Percentiles rank a stretch among this genome's conserved stretches.
These are phyloP conservation scores for Mercurialis annua DNA, from an alignment of 345 rosid species.

Conservation along the genomic window DNA sequence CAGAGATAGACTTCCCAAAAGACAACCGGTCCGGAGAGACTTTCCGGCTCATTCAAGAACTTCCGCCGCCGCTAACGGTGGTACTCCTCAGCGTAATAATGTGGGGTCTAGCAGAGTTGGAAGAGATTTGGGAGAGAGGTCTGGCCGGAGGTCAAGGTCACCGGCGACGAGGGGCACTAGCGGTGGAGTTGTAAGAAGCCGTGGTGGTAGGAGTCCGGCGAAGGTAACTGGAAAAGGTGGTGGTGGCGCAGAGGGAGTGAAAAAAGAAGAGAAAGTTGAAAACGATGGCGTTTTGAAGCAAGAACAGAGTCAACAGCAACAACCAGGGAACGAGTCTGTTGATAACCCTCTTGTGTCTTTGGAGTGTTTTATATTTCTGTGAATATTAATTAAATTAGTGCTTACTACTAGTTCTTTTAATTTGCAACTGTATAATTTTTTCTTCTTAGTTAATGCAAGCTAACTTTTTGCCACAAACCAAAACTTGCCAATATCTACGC, in stretches of 20 bases:
- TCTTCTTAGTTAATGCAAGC: neutral
- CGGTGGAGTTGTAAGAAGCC: constrained; percentile 9
- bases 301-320: neutral
- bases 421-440: neutral
- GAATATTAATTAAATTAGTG: constrained; percentile 7
- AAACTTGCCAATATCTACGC: too few species aligned
- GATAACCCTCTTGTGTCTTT: constrained; percentile 66
- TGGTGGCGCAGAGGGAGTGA: constrained; percentile 11
- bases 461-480: neutral
- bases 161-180: constrained; percentile 8
- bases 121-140: constrained; percentile 29
- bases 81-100: constrained; percentile 29
- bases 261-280: constrained; percentile 17
- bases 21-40: constrained; percentile 26
- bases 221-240: constrained; percentile 23
- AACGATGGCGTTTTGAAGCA: constrained; percentile 24
- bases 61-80: constrained; percentile 17
- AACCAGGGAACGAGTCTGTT: constrained; percentile 38
- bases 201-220: constrained; percentile 3
- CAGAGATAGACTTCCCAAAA: constrained; percentile 17
- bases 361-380: constrained; percentile 81
- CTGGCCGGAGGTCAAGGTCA: constrained; percentile 34
- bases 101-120: constrained; percentile 33
- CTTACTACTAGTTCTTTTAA: neutral
- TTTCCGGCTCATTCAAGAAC: constrained; percentile 20